Conservation (phyloP, 192 early-diverging fungal genomes). For the Coemansia reversa region DNA sequence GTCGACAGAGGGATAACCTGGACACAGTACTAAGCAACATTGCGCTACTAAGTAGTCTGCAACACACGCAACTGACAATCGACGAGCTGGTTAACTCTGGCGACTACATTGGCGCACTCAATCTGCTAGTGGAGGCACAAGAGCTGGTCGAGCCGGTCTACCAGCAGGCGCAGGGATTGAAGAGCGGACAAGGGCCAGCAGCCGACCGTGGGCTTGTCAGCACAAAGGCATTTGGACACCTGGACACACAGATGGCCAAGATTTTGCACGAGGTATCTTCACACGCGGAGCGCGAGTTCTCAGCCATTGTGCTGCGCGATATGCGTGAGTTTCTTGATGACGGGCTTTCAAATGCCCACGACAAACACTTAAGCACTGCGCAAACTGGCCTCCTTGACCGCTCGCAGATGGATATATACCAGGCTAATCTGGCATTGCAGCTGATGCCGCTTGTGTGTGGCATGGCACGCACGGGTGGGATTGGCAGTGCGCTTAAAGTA, state of each 20-base stretch:
- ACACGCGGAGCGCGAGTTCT: constrained; percentile 46
- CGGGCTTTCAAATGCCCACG: constrained; percentile 29
- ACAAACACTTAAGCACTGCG: constrained; percentile 15
- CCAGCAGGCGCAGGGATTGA: not conserved
- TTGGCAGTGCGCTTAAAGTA: constrained; percentile 65
- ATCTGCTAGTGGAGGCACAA: constrained; percentile 82
- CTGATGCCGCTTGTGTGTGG: constrained; percentile 77
- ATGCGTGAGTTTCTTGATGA: constrained; percentile 53
- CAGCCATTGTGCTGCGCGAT: constrained; percentile 49
- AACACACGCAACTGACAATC: constrained; percentile 79
- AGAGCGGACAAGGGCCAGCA: not conserved
- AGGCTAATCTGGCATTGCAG: constrained; percentile 49
- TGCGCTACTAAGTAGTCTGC: constrained; percentile 70
- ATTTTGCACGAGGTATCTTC: constrained; percentile 16
- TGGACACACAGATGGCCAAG: constrained; percentile 28
- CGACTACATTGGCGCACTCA: constrained; percentile 86
- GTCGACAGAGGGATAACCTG: constrained; percentile 73
- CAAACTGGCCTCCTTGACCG: constrained; percentile 25
- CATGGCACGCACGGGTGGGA: constrained; percentile 69
- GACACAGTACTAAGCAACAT: constrained; percentile 66
- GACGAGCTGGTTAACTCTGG: constrained; percentile 76
- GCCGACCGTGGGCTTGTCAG: constrained; percentile 10
- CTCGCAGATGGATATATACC: constrained; percentile 49
- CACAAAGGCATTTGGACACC: constrained; percentile 31
- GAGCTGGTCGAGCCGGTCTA: constrained; percentile 45